Conservation (phyloP, 2,329 filamentous ascomycete genomes). For the Colletotrichum paranaense region DNA sequence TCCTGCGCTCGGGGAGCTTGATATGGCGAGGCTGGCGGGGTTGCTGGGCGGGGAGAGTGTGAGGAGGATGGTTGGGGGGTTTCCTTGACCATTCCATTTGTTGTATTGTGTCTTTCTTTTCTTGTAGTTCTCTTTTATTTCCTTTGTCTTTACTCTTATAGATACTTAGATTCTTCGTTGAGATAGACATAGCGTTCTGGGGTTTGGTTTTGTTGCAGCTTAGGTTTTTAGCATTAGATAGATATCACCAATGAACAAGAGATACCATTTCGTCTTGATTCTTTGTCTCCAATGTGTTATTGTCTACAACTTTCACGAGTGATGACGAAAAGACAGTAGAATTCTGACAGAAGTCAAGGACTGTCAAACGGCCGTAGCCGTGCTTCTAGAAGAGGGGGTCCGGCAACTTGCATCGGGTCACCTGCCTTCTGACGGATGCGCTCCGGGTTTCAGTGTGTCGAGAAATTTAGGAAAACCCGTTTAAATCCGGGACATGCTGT, state of each 20-base stretch:
- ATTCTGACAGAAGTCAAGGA: background rate
- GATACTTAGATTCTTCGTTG: background rate
- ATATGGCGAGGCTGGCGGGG: constrained; percentile 15
- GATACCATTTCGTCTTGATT: background rate
- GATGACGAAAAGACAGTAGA: too few relatives aligned
- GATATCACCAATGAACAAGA: background rate
- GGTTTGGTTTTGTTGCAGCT: background rate
- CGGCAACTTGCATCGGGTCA: background rate
- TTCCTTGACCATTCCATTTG: background rate
- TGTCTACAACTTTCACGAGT: background rate
- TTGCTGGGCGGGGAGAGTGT: background rate
- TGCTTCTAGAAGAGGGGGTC: background rate
- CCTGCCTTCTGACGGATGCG: background rate
- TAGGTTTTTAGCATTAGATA: background rate
- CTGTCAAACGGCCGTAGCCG: too few relatives aligned
- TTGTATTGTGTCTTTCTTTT: background rate
- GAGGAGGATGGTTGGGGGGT: background rate
- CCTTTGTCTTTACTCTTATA: background rate
- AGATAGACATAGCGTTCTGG: background rate
- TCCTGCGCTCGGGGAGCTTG: constrained; percentile 19
- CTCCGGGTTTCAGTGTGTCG: background rate
- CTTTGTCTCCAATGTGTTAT: background rate
- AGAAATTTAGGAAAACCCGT: too few relatives aligned
- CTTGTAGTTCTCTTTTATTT: background rate
- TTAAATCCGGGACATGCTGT: background rate